A percentile compares a stretch with the other conserved stretches of the same genome.
Conservation (phyloP, 306 rosid genomes). For the Oxytropis ochrocephala region DNA sequence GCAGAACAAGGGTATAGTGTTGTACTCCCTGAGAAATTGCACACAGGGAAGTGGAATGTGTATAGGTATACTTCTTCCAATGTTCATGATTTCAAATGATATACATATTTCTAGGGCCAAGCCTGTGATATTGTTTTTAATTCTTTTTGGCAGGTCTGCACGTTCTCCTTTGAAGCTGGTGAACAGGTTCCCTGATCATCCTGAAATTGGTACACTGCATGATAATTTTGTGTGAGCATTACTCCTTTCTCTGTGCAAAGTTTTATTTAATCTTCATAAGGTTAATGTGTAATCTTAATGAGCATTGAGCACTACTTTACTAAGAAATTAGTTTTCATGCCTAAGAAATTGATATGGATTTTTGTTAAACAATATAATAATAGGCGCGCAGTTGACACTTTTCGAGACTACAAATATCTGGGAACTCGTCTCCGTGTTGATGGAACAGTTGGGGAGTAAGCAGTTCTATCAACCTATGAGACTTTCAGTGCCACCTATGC, state of each 20-base stretch:
- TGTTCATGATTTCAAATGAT: conserved; percentile 12
- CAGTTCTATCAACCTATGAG: conserved; percentile 18
- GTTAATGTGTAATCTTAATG: conserved; percentile 6
- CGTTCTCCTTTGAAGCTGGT: conserved; percentile 78
- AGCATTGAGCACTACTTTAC: background rate
- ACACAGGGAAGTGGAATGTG: conserved; percentile 94
- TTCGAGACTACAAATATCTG: conserved; percentile 77
- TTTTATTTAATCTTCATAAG: conserved; percentile 2
- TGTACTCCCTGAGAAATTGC: conserved; percentile 93
- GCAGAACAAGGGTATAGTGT: conserved; percentile 90
- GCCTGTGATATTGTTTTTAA: background rate
- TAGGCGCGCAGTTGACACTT: conserved; percentile 81
- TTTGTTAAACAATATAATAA: conserved; percentile 26
- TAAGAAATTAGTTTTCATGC: conserved; percentile 4
- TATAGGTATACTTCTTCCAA: conserved; percentile 51
- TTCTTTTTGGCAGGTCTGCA: conserved; percentile 47
- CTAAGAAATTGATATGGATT: conserved; percentile 21
- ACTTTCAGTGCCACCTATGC: background rate
- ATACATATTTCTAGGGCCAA: background rate
- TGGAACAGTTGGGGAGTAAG: conserved; percentile 98
- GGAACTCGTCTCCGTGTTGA: conserved; percentile 92
- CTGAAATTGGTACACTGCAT: conserved; percentile 81
- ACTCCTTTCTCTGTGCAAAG: conserved; percentile 1
- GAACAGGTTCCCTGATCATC: conserved; percentile 69
- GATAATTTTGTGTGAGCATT: conserved; percentile 89